These are phyloP conservation scores for Neonectria coccinea DNA, from an alignment of 2,329 filamentous ascomycete species.

Conservation along the genomic window DNA sequence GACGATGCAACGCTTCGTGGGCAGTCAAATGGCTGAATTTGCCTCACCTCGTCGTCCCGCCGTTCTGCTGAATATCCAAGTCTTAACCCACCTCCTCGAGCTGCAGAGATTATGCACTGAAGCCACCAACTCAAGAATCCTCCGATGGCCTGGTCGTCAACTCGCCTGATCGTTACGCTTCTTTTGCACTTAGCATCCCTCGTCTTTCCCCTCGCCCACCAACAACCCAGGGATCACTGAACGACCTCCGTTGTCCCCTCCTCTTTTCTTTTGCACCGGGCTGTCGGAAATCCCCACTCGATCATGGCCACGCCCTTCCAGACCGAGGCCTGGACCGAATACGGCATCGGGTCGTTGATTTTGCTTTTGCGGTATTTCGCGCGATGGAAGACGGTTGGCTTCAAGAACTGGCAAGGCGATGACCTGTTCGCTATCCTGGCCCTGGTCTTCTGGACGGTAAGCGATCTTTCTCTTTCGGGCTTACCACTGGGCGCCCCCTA, in stretches of 20 bases:
- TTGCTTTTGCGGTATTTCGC: slow-evolving; percentile 55
- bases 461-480: slow-evolving; percentile 8
- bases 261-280: neutral
- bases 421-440: slow-evolving; percentile 55
- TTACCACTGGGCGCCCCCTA: neutral
- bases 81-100: slow-evolving; percentile 15
- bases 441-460: slow-evolving; percentile 54
- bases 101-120: slow-evolving; percentile 11
- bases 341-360: slow-evolving; percentile 53
- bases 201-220: slow-evolving; percentile 9
- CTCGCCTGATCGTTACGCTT: slow-evolving; percentile 13
- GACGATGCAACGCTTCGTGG: slow-evolving; percentile 25
- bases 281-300: neutral
- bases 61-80: slow-evolving; percentile 6
- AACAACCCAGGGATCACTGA: slow-evolving; percentile 9
- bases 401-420: slow-evolving; percentile 56
- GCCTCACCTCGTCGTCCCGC: slow-evolving; percentile 4
- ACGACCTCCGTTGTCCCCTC: neutral
- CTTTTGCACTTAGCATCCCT: slow-evolving; percentile 2
- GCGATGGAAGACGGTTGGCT: slow-evolving; percentile 53
- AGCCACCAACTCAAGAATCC: slow-evolving; percentile 17
- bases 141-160: slow-evolving; percentile 22
- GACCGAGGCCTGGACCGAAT: slow-evolving; percentile 58
- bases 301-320: slow-evolving; percentile 55
- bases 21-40: slow-evolving; percentile 13